Evolutionary conservation across 2,329 filamentous ascomycete species (phyloP), one percentile per base, ranked within the genome.

Genomic region (Trichoderma citrinoviride): DNA sequence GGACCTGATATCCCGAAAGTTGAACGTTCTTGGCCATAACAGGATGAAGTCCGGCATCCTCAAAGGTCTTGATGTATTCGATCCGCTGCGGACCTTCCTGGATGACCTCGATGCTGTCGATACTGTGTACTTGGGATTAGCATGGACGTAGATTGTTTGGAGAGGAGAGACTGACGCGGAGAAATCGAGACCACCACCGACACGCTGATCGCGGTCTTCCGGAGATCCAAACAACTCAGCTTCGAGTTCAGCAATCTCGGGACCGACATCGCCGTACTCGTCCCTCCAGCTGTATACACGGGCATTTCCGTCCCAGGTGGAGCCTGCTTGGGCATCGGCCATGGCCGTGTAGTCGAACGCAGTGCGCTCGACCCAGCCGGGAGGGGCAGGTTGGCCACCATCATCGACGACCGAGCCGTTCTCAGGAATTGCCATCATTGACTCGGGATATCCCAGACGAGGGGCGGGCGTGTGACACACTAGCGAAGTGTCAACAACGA

Each of bases 181-280:
- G 71, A 92, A 89, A 21, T 89, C 83, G 41, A 87, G 80, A 3
- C 90, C 91, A 1, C 79, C 69, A 3, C 90, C 91, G 1, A 79
- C 69, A 57, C 82, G 77, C 60, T 78, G 72, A 60, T 73, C 74
- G 29, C 84, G 79, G 52, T 84, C 80, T 6, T 79, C 77, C 0
- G 84, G 82, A 63, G 79, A 75, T 5, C 87, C 87, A 65, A 96
- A 99, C 7, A 99, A 85, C 70, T 89, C 80, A 7, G 83, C 70
- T 79, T 98, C 94, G 0, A 99, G 85, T 54, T 87, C 84, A 0
- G 83, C 80, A 61, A 88, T 84, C 56, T 80, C 81, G 0, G 93
- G 93, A 7, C 90, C 94, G 61, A 99, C 81, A 46, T 98, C 94
- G 2, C 94, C 95, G 70, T 84, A 91, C 3, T 96, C 92, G 12